These are phyloP conservation scores for Polytrichum formosum DNA, from an alignment of 225 moss, liverwort and hornwort species.

Conservation along the genomic window DNA sequence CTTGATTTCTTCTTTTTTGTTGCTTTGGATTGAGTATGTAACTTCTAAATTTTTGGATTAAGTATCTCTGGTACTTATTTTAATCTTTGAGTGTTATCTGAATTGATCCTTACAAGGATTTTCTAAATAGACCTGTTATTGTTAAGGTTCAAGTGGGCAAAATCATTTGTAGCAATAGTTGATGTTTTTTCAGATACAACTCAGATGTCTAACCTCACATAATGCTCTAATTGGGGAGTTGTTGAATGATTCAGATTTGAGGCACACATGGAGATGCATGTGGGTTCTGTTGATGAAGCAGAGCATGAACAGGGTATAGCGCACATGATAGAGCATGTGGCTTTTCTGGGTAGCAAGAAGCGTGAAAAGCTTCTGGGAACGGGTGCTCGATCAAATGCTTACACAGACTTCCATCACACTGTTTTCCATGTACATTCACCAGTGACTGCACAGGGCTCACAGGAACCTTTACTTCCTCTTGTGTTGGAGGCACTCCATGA, in stretches of 20 bases:
- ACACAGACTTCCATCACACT: slow-evolving; percentile 99
- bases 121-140: no score
- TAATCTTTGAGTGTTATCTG: no score
- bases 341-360: slow-evolving; percentile 98
- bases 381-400: slow-evolving; percentile 98
- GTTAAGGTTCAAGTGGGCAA: no score
- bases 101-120: no score
- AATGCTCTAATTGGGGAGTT: neutral
- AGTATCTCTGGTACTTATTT: no score
- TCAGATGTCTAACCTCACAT: no score
- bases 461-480: slow-evolving; percentile 89
- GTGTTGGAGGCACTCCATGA: slow-evolving; percentile 98
- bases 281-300: slow-evolving; percentile 94
- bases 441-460: slow-evolving; percentile 90
- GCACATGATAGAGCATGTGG: slow-evolving; percentile 99
- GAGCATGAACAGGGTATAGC: slow-evolving; percentile 99
- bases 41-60: no score
- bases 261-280: slow-evolving; percentile 99
- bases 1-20: no score
- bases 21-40: no score
- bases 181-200: no score
- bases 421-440: slow-evolving; percentile 99
- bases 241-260: slow-evolving; percentile 65
- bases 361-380: slow-evolving; percentile 95
- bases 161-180: no score